A percentile compares a stretch with the other conserved stretches of the same genome.
Conservation (phyloP, 192 early-diverging fungal species). For the Mortierella claussenii region DNA sequence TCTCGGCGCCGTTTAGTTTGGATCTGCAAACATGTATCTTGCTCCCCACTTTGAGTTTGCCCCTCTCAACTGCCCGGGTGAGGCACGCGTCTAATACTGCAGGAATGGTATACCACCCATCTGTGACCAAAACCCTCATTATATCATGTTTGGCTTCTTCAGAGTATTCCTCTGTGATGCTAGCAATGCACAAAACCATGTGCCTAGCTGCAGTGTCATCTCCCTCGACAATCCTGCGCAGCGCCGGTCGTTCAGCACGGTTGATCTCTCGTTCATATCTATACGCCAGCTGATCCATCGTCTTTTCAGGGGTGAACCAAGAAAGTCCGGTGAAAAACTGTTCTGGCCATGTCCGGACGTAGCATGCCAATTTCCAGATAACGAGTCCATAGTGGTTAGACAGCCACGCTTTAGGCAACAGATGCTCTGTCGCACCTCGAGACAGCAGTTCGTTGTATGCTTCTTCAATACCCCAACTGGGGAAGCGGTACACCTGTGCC, state of each 20-base stretch:
- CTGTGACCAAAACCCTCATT: slow-evolving; percentile 62
- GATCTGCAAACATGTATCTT: slow-evolving; percentile 71
- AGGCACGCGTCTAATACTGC: slow-evolving; percentile 63
- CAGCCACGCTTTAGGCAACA: slow-evolving; percentile 61
- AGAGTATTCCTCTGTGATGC: slow-evolving; percentile 39
- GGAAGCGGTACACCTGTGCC: slow-evolving; percentile 41
- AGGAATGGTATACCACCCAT: slow-evolving; percentile 78
- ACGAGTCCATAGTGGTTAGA: slow-evolving; percentile 75
- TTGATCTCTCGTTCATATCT: slow-evolving; percentile 78
- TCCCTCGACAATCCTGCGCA: slow-evolving; percentile 73
- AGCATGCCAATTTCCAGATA: slow-evolving; percentile 78
- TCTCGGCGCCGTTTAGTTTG: slow-evolving; percentile 50
- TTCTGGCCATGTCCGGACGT: slow-evolving; percentile 65
- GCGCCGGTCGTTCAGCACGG: slow-evolving; percentile 64
- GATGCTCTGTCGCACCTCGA: slow-evolving; percentile 50
- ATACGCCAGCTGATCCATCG: slow-evolving; percentile 64
- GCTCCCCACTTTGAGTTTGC: slow-evolving; percentile 63
- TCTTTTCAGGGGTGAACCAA: slow-evolving; percentile 55
- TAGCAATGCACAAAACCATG: slow-evolving; percentile 73
- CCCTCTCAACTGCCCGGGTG: slow-evolving; percentile 39
- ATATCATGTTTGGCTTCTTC: neutral
- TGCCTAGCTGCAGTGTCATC: slow-evolving; percentile 63
- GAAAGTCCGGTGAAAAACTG: neutral
- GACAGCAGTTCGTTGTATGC: slow-evolving; percentile 55
- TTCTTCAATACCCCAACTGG: slow-evolving; percentile 62